Evolutionary conservation across 176 grass and related monocot species (phyloP).

Genomic region (Carex littledalei): DNA sequence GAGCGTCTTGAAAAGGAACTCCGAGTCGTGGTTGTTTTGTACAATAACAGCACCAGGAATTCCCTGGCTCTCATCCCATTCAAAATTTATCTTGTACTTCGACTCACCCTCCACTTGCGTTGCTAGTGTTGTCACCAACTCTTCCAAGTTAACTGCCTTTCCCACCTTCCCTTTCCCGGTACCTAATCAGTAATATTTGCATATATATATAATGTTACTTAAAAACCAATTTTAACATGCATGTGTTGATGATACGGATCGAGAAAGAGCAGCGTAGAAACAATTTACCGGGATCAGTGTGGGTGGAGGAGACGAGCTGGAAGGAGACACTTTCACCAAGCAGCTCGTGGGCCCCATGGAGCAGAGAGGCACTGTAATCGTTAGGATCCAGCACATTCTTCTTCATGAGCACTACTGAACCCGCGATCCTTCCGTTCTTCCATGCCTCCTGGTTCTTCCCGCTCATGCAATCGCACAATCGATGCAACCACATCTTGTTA

Average conservation of each 20-base stretch:
- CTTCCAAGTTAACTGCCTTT: constrained; percentile 36
- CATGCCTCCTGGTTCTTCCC: constrained; percentile 14
- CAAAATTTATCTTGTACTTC: constrained; percentile 38
- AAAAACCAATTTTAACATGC: too few species aligned
- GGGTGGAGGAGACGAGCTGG: constrained; percentile 65
- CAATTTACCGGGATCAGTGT: constrained; percentile 37
- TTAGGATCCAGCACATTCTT: constrained; percentile 56
- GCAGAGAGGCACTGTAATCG: constrained; percentile 42
- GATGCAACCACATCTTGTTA: not conserved
- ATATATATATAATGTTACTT: too few species aligned
- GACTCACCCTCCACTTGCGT: constrained; percentile 41
- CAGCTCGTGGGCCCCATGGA: constrained; percentile 52
- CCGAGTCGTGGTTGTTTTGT: constrained; percentile 40
- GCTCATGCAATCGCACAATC: constrained; percentile 3
- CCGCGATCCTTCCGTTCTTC: constrained; percentile 21
- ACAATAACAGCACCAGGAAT: constrained; percentile 59
- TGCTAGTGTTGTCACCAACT: constrained; percentile 33
- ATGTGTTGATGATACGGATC: not conserved
- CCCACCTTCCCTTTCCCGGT: constrained; percentile 32
- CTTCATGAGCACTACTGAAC: constrained; percentile 54
- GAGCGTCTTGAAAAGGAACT: constrained; percentile 78
- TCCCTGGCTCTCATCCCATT: constrained; percentile 57
- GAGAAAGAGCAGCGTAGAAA: not conserved
- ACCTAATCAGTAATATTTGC: not conserved
- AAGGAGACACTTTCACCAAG: constrained; percentile 44